phyloP scores from a whole-genome alignment of 2,329 filamentous ascomycete species.

The Fusarium circinatum region DNA sequence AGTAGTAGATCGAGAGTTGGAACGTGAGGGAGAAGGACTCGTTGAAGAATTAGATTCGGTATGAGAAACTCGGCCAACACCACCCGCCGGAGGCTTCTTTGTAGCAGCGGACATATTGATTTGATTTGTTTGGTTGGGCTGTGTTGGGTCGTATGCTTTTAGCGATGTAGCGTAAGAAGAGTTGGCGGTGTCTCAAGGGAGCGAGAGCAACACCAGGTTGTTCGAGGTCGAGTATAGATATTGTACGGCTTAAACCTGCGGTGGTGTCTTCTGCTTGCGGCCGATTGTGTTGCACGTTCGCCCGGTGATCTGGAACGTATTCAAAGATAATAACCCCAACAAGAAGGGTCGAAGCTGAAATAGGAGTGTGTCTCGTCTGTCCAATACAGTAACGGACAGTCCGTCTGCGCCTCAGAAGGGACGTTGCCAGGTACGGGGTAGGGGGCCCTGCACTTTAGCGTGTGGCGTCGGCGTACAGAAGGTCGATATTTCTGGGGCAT shows the following conservation, averaged over 20 bases:
- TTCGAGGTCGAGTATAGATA: slow-evolving; percentile 28
- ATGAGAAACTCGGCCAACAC: slow-evolving; percentile 58
- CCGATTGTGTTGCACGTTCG: slow-evolving; percentile 36
- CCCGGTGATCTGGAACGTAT: slow-evolving; percentile 38
- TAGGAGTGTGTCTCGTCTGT: slow-evolving; percentile 37
- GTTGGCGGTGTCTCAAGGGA: slow-evolving; percentile 21
- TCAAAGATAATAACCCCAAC: slow-evolving; percentile 35
- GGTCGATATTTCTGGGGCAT: slow-evolving; percentile 36
- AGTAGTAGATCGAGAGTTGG: slow-evolving; percentile 57
- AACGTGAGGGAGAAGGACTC: slow-evolving; percentile 53
- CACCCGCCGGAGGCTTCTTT: slow-evolving; percentile 63
- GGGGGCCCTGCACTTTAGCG: slow-evolving; percentile 22
- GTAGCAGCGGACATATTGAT: slow-evolving; percentile 61
- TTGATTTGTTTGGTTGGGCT: slow-evolving; percentile 20
- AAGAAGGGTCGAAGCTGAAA: slow-evolving; percentile 35
- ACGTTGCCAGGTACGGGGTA: slow-evolving; percentile 37
- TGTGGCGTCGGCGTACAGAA: slow-evolving; percentile 38
- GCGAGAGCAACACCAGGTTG: slow-evolving; percentile 13
- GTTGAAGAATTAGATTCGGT: slow-evolving; percentile 50
- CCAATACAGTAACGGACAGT: slow-evolving; percentile 19
- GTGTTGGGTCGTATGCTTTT: slow-evolving; percentile 24
- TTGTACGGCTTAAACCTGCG: slow-evolving; percentile 13
- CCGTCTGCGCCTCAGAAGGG: slow-evolving; percentile 40
- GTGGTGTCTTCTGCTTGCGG: slow-evolving; percentile 27
- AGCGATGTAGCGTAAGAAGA: slow-evolving; percentile 20